phyloP scores from a whole-genome alignment of 768 basidiomycete species.

The Paxillus involutus region DNA sequence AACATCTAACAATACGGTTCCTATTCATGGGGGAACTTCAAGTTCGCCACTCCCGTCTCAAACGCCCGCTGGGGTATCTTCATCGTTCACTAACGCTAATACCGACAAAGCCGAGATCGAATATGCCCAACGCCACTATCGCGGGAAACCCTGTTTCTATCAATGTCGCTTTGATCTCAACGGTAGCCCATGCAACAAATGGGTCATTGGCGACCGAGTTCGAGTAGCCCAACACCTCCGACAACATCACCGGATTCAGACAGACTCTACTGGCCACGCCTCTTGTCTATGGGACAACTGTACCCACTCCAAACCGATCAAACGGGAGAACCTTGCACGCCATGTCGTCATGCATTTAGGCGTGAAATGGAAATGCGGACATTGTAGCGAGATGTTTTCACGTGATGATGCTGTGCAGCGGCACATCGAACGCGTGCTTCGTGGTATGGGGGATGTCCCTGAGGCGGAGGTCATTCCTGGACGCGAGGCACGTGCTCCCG shows the following conservation, averaged over 20 bases:
- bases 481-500: conserved; percentile 11
- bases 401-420: conserved; percentile 33
- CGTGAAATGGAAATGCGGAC: conserved; percentile 30
- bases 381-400: conserved; percentile 25
- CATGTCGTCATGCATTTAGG: conserved; percentile 29
- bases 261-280: conserved; percentile 10
- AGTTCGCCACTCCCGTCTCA: not conserved
- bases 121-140: conserved; percentile 19
- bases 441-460: conserved; percentile 17
- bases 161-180: conserved; percentile 24
- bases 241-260: conserved; percentile 19
- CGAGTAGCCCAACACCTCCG: conserved; percentile 29
- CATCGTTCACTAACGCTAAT: not conserved
- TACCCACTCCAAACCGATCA: conserved; percentile 23
- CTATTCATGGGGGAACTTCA: not conserved
- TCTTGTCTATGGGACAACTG: conserved; percentile 26
- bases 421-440: conserved; percentile 29
- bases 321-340: conserved; percentile 32
- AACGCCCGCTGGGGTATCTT: not conserved
- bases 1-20: no score
- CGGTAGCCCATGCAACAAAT: conserved; percentile 24
- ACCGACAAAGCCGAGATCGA: conserved; percentile 23
- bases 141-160: conserved; percentile 17
- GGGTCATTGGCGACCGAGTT: conserved; percentile 25
- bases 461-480: conserved; percentile 25